phyloP scores from a whole-genome alignment of 352 stramenopile genomes.

The Halophytophthora batemanensis region DNA sequence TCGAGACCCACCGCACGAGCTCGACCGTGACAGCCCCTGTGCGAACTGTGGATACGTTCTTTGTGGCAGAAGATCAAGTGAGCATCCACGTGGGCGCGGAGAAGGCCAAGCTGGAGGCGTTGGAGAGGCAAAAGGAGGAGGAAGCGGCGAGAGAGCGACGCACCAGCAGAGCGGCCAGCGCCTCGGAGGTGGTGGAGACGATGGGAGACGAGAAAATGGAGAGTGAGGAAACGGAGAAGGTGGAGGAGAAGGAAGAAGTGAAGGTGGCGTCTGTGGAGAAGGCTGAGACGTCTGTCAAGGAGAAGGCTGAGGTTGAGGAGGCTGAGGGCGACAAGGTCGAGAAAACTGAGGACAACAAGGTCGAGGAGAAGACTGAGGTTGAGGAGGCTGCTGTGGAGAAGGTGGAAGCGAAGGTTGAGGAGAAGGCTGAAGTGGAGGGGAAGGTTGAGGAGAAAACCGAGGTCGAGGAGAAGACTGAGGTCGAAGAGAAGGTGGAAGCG shows the following conservation, averaged over 20 bases:
- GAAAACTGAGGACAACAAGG: no score
- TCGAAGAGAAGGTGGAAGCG: background rate
- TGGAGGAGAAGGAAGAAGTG: conserved; percentile 5
- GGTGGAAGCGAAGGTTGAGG: no score
- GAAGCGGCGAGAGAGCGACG: conserved; percentile 19
- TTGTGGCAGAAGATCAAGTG: conserved; percentile 23
- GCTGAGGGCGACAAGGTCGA: conserved; percentile 1
- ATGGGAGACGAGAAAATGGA: background rate
- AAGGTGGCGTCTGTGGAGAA: background rate
- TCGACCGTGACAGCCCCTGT: conserved; percentile 36
- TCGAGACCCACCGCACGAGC: conserved; percentile 59
- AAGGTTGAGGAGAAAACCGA: background rate
- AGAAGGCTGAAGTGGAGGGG: no score
- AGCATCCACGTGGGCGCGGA: conserved; percentile 36
- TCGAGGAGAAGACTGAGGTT: no score
- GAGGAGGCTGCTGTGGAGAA: no score
- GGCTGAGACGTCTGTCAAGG: background rate
- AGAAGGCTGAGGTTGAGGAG: background rate
- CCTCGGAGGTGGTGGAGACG: conserved; percentile 13
- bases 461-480: background rate
- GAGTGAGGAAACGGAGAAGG: background rate
- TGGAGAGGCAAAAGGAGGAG: conserved; percentile 32
- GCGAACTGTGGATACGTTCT: conserved; percentile 32
- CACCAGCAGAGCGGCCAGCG: conserved; percentile 17
- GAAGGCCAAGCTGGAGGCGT: conserved; percentile 38